Conservation (phyloP, 148 eudicot species). For the Fagopyrum esculentum region DNA sequence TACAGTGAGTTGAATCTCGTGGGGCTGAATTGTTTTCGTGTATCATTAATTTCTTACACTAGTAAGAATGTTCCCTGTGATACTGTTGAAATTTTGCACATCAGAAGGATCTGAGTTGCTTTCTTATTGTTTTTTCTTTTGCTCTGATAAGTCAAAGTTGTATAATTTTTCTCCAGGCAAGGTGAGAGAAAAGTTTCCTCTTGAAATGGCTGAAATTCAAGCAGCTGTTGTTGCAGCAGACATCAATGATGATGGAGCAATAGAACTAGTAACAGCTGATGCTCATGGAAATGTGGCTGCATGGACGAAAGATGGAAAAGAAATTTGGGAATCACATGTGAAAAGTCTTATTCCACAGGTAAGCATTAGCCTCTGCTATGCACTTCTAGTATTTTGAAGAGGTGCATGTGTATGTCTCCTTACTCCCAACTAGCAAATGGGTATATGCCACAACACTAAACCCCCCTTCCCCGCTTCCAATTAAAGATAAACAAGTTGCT, state of each 20-base stretch:
- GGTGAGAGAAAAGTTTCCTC: slow-evolving; percentile 86
- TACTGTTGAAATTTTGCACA: background rate
- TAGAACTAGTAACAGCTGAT: slow-evolving; percentile 88
- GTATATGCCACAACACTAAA: background rate
- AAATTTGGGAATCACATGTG: slow-evolving; percentile 89
- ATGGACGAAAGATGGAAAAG: slow-evolving; percentile 94
- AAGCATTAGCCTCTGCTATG: slow-evolving; percentile 6
- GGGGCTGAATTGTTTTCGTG: background rate
- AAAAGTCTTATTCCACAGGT: slow-evolving; percentile 95
- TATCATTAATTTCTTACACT: background rate
- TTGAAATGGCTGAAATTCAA: slow-evolving; percentile 99
- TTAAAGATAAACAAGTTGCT: background rate
- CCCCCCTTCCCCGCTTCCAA: background rate
- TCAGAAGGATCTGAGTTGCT: background rate
- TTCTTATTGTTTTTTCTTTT: background rate
- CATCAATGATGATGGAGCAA: slow-evolving; percentile 95
- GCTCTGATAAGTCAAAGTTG: background rate
- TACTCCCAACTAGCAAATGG: background rate
- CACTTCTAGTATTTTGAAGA: background rate
- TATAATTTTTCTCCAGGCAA: slow-evolving; percentile 48
- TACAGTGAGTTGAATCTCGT: background rate
- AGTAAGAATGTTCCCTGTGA: background rate
- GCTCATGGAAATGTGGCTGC: slow-evolving; percentile 97
- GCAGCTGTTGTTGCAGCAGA: slow-evolving; percentile 94
- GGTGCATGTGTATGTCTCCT: background rate